These are phyloP conservation scores for Usnea hakonensis DNA, from an alignment of 495 filamentous ascomycete species.

Conservation along the genomic window DNA sequence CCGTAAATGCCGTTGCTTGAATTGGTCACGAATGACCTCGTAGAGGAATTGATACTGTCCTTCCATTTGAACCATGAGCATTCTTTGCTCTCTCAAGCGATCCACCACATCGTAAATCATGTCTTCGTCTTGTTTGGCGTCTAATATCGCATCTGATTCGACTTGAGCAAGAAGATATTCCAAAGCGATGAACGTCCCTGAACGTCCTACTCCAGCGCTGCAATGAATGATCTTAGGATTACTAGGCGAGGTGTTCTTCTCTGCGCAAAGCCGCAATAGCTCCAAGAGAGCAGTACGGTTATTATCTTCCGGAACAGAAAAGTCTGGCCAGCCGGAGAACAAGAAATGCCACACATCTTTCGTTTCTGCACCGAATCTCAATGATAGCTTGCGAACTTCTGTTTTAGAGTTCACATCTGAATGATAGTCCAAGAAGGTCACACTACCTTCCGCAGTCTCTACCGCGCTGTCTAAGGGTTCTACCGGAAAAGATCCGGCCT, in stretches of 20 bases:
- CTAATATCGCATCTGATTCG: slow-evolving; percentile 59
- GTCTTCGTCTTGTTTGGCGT: slow-evolving; percentile 41
- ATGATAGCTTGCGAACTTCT: slow-evolving; percentile 48
- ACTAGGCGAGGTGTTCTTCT: slow-evolving; percentile 51
- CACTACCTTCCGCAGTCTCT: slow-evolving; percentile 30
- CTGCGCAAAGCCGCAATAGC: slow-evolving; percentile 65
- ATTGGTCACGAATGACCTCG: slow-evolving; percentile 69
- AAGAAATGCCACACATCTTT: slow-evolving; percentile 82
- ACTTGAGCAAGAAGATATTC: slow-evolving; percentile 82
- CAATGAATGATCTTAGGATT: slow-evolving; percentile 90
- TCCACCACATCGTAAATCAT: slow-evolving; percentile 70
- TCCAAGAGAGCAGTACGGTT: slow-evolving; percentile 72
- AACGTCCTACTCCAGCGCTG: slow-evolving; percentile 88
- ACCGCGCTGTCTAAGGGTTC: slow-evolving; percentile 43
- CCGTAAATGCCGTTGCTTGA: slow-evolving; percentile 26
- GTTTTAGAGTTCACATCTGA: slow-evolving; percentile 44
- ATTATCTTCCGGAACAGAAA: slow-evolving; percentile 72
- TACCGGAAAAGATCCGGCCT: slow-evolving; percentile 37
- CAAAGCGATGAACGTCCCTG: slow-evolving; percentile 90
- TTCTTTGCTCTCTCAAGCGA: slow-evolving; percentile 74
- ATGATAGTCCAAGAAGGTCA: slow-evolving; percentile 42
- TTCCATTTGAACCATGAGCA: slow-evolving; percentile 93
- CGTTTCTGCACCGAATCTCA: slow-evolving; percentile 50
- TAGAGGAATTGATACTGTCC: slow-evolving; percentile 86
- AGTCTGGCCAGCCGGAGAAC: slow-evolving; percentile 92